A percentile compares a stretch with the other conserved stretches of the same genome.
phyloP scores from a whole-genome alignment of 495 filamentous ascomycete species.

The Podospora didyma region DNA sequence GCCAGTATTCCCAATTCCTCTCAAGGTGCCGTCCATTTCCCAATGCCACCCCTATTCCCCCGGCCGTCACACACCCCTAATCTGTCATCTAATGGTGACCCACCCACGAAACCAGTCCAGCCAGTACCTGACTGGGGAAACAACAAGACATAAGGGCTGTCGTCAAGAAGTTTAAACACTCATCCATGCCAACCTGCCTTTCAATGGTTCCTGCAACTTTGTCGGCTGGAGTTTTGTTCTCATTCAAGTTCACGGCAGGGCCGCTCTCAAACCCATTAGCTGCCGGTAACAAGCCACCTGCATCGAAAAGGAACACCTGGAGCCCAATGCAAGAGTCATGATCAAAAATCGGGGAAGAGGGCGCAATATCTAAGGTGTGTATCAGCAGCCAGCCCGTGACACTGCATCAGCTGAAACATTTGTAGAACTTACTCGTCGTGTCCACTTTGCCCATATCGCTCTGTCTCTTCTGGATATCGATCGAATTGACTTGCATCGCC shows the following conservation, averaged over 20 bases:
- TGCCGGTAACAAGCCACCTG: neutral
- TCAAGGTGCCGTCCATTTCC: neutral
- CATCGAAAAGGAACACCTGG: neutral
- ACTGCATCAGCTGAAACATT: too few relatives aligned
- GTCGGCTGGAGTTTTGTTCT: too few relatives aligned
- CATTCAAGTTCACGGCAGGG: too few relatives aligned
- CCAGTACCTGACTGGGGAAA: neutral
- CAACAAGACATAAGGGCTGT: too few relatives aligned
- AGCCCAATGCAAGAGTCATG: too few relatives aligned
- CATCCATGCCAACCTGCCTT: neutral
- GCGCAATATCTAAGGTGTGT: slow-evolving; percentile 55
- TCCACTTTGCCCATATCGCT: slow-evolving; percentile 75
- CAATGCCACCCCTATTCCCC: neutral
- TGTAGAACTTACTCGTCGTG: slow-evolving; percentile 72
- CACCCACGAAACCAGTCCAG: neutral
- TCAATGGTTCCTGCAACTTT: too few relatives aligned
- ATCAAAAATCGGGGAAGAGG: slow-evolving; percentile 70
- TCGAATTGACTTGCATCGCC: slow-evolving; percentile 98
- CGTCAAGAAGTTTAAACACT: neutral
- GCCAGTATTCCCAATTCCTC: neutral
- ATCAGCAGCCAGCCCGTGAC: neutral
- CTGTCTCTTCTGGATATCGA: slow-evolving; percentile 94
- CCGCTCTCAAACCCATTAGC: too few relatives aligned
- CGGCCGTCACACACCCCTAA: neutral
- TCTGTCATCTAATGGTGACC: neutral